Evolutionary conservation across 2,329 filamentous ascomycete species (phyloP), one percentile per base, ranked within the genome.

Genomic region (Fusarium devonianum): DNA sequence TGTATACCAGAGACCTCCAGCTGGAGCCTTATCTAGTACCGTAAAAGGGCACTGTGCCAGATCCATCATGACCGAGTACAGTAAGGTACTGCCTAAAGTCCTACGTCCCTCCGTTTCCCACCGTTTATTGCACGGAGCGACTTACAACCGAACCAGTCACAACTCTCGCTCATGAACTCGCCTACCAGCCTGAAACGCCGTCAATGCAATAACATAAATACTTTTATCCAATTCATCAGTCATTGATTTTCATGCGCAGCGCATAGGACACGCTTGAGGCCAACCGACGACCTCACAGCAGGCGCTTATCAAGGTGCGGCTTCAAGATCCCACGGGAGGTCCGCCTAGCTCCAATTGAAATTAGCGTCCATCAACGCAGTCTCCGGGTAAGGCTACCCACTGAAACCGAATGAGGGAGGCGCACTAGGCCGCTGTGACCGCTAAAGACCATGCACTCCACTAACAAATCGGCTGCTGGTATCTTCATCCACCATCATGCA

Each of bases 1-100:
- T n/a, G n/a, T n/a, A n/a, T n/a, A n/a, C n/a, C n/a, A n/a, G n/a
- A n/a, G n/a, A n/a, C n/a, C n/a, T n/a, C n/a, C 26, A 29, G 26
- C 26, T n/a, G 8, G 7, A 56, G 50, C 49, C 43, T 59, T 37
- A 40, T 56, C 35, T 32, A 51, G 33, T 40, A 39, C 44, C n/a
- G n/a, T n/a, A 52, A 56, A 39, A 40, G 50, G 47, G 40, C 55
- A 58, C 55, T 58, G 55, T 58, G 55, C 29, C 40, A 17, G 19
- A 16, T n/a, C n/a, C n/a, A n/a, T n/a, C n/a, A n/a, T n/a, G n/a
- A n/a, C n/a, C n/a, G n/a, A n/a, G n/a, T n/a, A n/a, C n/a, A n/a
- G n/a, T n/a, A n/a, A n/a, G n/a, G n/a, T n/a, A n/a, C n/a, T n/a
- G n/a, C n/a, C n/a, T n/a, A n/a, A n/a, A n/a, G n/a, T n/a, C n/a